Conservation (phyloP, 441 rosid species). For the Gossypium laxum region DNA sequence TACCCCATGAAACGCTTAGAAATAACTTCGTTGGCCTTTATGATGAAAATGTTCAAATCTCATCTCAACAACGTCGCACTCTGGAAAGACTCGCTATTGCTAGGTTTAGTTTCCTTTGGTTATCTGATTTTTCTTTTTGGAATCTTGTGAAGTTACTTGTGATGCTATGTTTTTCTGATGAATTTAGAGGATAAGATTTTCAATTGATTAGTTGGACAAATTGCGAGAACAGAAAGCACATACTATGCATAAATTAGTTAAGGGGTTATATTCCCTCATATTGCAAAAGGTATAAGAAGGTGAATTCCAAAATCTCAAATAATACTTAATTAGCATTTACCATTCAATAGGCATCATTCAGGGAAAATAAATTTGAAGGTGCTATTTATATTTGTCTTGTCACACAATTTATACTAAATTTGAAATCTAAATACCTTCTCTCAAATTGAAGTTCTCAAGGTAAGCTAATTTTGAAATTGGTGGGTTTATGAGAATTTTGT, state of each 20-base stretch:
- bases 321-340: not conserved
- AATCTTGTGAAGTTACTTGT: not conserved
- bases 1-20: slow-evolving; percentile 55
- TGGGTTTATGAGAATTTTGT: not conserved
- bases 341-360: not conserved
- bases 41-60: slow-evolving; percentile 36
- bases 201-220: not conserved
- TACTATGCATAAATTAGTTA: not conserved
- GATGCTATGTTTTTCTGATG: not conserved
- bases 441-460: not conserved
- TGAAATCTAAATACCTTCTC: not conserved
- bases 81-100: slow-evolving; percentile 72
- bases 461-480: not conserved
- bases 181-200: not conserved
- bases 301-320: not conserved
- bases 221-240: not conserved
- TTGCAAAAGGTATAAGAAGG: not conserved
- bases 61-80: slow-evolving; percentile 42
- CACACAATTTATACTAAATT: not conserved
- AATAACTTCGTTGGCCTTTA: slow-evolving; percentile 73
- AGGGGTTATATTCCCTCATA: not conserved
- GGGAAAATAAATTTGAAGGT: not conserved
- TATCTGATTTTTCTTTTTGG: not conserved
- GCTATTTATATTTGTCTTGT: not conserved
- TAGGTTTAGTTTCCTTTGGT: slow-evolving; percentile 27